These are phyloP conservation scores for Cladosporium colombiae DNA, from an alignment of 2,329 filamentous ascomycete species.

Conservation along the genomic window DNA sequence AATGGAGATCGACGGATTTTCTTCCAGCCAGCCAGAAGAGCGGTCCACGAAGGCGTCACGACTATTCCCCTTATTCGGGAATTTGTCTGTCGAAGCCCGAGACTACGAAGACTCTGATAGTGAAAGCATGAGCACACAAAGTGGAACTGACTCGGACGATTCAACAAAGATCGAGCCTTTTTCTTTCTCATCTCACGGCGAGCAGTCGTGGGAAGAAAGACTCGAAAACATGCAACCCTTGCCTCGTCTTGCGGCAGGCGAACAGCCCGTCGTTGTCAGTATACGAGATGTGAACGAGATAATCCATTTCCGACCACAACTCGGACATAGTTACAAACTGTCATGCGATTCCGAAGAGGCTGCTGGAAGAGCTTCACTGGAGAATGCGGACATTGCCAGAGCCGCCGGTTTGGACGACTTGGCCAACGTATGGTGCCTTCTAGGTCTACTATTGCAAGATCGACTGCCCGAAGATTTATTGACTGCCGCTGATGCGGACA, in stretches of 20 bases:
- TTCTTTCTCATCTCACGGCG: slow-evolving; percentile 6
- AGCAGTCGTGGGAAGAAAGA: slow-evolving; percentile 23
- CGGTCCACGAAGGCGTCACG: slow-evolving; percentile 21
- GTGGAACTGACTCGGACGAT: not conserved
- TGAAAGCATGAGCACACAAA: slow-evolving; percentile 16
- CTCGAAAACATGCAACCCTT: slow-evolving; percentile 13
- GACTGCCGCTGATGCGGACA: slow-evolving; percentile 57
- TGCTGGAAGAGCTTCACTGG: slow-evolving; percentile 70
- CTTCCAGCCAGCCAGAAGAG: slow-evolving; percentile 37
- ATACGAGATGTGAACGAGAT: slow-evolving; percentile 70
- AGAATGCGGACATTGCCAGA: slow-evolving; percentile 78
- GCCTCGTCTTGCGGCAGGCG: slow-evolving; percentile 27
- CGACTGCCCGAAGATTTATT: slow-evolving; percentile 58
- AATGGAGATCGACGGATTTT: slow-evolving; percentile 50
- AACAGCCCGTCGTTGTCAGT: slow-evolving; percentile 68
- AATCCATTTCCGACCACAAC: slow-evolving; percentile 74
- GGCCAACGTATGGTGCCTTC: slow-evolving; percentile 80
- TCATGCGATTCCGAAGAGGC: slow-evolving; percentile 67
- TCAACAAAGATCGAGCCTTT: not conserved
- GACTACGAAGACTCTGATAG: slow-evolving; percentile 23
- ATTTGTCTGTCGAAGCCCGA: slow-evolving; percentile 26
- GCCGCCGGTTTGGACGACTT: slow-evolving; percentile 70
- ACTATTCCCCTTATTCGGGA: slow-evolving; percentile 36
- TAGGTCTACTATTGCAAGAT: slow-evolving; percentile 74
- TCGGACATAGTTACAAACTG: slow-evolving; percentile 79